A percentile compares a stretch with the other conserved stretches of the same genome.
Conservation (phyloP, 2,329 filamentous ascomycete genomes). For the Elsinoe australis region DNA sequence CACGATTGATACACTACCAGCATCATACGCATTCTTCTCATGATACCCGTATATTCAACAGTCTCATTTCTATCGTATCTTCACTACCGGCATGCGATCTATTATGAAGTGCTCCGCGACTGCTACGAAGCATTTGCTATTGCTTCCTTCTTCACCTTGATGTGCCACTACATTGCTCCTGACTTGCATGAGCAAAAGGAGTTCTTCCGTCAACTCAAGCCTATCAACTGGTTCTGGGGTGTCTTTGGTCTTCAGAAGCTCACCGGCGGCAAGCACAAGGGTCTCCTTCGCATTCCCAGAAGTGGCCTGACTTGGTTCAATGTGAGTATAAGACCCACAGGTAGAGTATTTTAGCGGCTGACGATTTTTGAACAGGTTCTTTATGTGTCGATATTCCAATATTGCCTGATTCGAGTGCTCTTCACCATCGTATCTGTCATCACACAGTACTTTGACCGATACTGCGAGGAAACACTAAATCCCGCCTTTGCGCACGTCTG, state of each 20-base stretch:
- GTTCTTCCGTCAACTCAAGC: conserved; percentile 63
- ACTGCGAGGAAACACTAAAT: conserved; percentile 71
- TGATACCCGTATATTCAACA: conserved; percentile 74
- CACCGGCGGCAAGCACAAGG: conserved; percentile 57
- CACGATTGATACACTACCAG: conserved; percentile 36
- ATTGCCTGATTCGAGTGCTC: conserved; percentile 70
- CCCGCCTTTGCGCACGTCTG: conserved; percentile 79
- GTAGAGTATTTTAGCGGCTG: neutral
- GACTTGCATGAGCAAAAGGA: conserved; percentile 73
- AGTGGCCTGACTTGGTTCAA: conserved; percentile 90
- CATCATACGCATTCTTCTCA: conserved; percentile 81
- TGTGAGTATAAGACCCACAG: conserved; percentile 32
- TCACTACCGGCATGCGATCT: conserved; percentile 70
- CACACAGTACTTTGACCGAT: conserved; percentile 59
- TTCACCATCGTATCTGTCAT: conserved; percentile 73
- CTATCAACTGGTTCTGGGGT: conserved; percentile 68
- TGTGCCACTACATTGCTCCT: conserved; percentile 73
- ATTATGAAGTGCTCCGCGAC: conserved; percentile 72
- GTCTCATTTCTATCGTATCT: conserved; percentile 66
- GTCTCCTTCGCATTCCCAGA: conserved; percentile 63
- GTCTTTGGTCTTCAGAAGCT: conserved; percentile 62
- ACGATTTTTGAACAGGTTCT: conserved; percentile 47
- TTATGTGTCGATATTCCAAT: conserved; percentile 77
- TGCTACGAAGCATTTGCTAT: conserved; percentile 89
- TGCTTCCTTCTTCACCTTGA: conserved; percentile 73